Conservation (phyloP, 805 yeast species). For the Saccharomycopsis fibuligera region DNA sequence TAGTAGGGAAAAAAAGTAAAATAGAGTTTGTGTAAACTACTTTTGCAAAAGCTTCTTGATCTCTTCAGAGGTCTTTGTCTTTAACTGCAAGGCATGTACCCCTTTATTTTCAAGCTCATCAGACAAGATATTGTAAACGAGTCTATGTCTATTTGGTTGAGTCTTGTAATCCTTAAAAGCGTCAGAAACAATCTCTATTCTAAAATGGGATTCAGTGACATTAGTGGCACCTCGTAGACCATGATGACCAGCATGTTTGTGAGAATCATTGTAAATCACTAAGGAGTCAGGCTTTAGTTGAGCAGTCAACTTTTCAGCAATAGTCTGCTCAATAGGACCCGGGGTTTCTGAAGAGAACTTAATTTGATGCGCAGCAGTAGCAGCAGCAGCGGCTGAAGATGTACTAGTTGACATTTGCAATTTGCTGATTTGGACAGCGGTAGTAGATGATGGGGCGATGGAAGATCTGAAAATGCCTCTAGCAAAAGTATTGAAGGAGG, state of each 20-base stretch:
- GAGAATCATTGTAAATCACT: constrained; percentile 71
- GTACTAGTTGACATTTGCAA: no score
- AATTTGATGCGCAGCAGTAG: background rate
- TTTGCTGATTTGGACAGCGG: no score
- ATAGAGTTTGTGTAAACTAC: background rate
- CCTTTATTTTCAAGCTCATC: constrained; percentile 69
- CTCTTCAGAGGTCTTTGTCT: constrained; percentile 69
- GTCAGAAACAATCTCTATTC: constrained; percentile 66
- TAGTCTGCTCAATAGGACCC: constrained; percentile 20
- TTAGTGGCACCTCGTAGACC: constrained; percentile 72
- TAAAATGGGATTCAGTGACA: constrained; percentile 74
- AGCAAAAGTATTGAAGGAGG: no score
- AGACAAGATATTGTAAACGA: constrained; percentile 59
- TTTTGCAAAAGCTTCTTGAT: background rate
- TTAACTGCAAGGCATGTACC: constrained; percentile 83
- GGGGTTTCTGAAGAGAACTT: constrained; percentile 18
- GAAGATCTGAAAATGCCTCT: no score
- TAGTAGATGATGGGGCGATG: no score
- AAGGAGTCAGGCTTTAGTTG: constrained; percentile 36
- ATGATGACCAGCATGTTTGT: constrained; percentile 82
- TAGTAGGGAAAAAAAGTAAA: background rate
- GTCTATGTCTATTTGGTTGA: constrained; percentile 71
- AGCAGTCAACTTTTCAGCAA: constrained; percentile 13
- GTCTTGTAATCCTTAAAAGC: constrained; percentile 52
- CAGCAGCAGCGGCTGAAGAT: no score